Evolutionary conservation across 768 basidiomycete species (phyloP), one percentile per base, ranked within the genome.

Genomic region (Holtermannia corniformis): DNA sequence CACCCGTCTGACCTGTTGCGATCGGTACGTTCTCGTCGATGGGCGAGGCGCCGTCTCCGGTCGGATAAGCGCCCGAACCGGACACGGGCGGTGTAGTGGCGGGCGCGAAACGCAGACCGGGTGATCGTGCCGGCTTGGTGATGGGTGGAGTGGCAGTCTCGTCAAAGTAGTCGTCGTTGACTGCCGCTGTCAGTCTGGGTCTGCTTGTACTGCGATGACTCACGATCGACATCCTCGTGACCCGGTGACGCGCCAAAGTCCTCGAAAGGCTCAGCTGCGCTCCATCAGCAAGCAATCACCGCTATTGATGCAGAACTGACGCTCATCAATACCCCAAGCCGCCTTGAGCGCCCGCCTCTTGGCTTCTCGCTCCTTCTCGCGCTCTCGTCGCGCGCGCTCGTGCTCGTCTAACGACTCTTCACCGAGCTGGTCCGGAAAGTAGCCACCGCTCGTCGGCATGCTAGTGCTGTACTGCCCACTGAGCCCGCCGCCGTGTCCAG

Each of bases 251-350:
- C 59, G 12, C 64, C 66, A 55, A 67, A 72, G 51, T 68, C 71
- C 48, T 72, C 71, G 44, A 58, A 72, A 0, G 71, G 71, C 50
- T 72, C 71, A 11, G 71, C 71, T 72, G 45, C 27, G 13, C 19
- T 44, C 5, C 4, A n/a, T 48, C 45, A 58, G 45, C 56, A 16
- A 44, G 47, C 28, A 26, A 22, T 50, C 37, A 32, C 26, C 26
- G 13, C 37, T n/a, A 21, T 2, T 23, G 11, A 21, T n/a, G n/a
- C 22, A 44, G 11, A 7, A 65, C 70, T 61, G 54, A 72, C 71
- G 71, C 19, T 55, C 61, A 54, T 72, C 68, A 23, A 58, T 68
- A 14, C 71, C 71, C 71, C 71, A 72, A 53, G 71, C 71, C 42
- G 68, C 71, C 44, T 72, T 68, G 40, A 72, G 50, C 3, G 71